Conservation (phyloP, 495 filamentous ascomycete species). For the Aspergillus asperescens region DNA sequence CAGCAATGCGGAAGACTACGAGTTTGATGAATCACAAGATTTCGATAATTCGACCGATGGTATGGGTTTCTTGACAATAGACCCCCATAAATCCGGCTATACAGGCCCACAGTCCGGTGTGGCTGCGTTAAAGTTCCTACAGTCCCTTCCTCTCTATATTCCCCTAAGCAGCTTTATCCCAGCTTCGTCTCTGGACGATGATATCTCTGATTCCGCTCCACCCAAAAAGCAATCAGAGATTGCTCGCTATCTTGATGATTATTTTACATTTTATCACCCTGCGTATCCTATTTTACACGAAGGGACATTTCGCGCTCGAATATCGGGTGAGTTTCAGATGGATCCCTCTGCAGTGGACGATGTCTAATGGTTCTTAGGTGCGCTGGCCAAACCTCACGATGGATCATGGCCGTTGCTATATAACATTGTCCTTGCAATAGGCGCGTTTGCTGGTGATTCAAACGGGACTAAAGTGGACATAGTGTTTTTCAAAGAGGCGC, state of each 20-base stretch:
- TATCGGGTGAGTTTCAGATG: constrained; percentile 11
- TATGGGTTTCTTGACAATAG: constrained; percentile 19
- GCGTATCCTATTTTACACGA: constrained; percentile 21
- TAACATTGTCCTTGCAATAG: constrained; percentile 20
- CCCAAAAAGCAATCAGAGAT: constrained; percentile 3
- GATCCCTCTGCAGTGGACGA: neutral
- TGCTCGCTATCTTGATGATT: constrained; percentile 15
- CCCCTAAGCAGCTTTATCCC: constrained; percentile 16
- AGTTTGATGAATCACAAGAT: constrained; percentile 23
- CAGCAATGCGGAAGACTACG: constrained; percentile 21
- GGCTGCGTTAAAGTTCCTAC: constrained; percentile 20
- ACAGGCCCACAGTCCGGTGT: constrained; percentile 20
- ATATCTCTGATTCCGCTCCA: neutral
- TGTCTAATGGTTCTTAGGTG: constrained; percentile 5
- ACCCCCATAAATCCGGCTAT: constrained; percentile 20
- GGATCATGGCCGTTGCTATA: constrained; percentile 20
- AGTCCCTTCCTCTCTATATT: constrained; percentile 18
- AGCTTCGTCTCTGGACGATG: constrained; percentile 18
- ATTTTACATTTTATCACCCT: constrained; percentile 17
- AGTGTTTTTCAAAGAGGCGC: constrained; percentile 17
- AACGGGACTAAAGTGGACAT: constrained; percentile 17
- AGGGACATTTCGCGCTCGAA: constrained; percentile 18
- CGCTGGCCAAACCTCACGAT: constrained; percentile 18
- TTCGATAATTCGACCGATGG: constrained; percentile 21
- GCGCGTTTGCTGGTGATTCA: constrained; percentile 19